A percentile compares a stretch with the other conserved stretches of the same genome.
phyloP scores from a whole-genome alignment of 2,329 filamentous ascomycete species.

The Aspergillus aculeatus region DNA sequence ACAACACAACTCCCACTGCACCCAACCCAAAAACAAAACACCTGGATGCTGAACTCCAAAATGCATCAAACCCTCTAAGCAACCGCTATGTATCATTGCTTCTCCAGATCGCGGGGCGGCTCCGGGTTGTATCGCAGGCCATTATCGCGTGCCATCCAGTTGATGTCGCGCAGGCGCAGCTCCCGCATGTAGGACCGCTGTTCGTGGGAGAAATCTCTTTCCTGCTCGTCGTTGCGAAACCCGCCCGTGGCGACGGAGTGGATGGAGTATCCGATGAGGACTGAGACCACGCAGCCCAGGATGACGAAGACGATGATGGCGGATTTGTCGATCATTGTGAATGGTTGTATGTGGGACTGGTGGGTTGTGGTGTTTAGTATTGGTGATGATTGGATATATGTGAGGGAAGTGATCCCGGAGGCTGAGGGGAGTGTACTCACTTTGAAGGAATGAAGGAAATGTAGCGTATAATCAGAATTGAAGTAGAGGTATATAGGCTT shows the following conservation, averaged over 20 bases:
- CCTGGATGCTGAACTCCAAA: no score
- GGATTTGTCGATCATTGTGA: neutral
- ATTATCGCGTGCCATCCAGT: slow-evolving; percentile 19
- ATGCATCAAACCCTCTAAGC: no score
- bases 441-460: neutral
- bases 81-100: neutral
- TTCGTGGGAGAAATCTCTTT: slow-evolving; percentile 20
- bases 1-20: no score
- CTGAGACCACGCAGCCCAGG: slow-evolving; percentile 24
- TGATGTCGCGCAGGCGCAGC: slow-evolving; percentile 24
- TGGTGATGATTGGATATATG: neutral
- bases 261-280: slow-evolving; percentile 30
- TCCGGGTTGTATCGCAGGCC: neutral
- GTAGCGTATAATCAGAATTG: neutral
- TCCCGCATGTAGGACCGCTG: slow-evolving; percentile 33
- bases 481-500: neutral
- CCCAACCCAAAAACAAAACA: no score
- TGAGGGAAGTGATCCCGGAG: neutral
- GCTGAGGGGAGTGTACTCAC: neutral
- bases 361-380: neutral
- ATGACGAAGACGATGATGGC: slow-evolving; percentile 17
- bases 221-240: slow-evolving; percentile 15
- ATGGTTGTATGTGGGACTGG: neutral
- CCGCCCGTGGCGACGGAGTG: slow-evolving; percentile 19
- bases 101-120: neutral